These are phyloP conservation scores for Gossypium schwendimanii DNA, from an alignment of 441 rosid species.

Conservation along the genomic window DNA sequence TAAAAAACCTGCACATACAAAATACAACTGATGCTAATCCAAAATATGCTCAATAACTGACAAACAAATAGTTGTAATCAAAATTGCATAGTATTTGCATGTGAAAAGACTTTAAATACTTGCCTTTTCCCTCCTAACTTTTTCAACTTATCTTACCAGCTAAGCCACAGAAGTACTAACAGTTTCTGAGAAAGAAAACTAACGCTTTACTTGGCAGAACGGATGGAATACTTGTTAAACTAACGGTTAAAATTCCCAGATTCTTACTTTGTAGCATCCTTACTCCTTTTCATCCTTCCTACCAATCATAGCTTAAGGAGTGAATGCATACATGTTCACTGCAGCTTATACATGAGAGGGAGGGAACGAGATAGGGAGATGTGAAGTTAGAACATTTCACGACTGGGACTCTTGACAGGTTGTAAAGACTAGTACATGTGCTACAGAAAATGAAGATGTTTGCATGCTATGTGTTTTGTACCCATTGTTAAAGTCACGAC, in stretches of 20 bases:
- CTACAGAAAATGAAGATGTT: background rate
- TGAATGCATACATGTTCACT: background rate
- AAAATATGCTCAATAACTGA: background rate
- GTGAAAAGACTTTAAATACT: background rate
- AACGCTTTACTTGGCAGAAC: background rate
- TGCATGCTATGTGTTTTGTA: background rate
- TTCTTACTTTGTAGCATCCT: background rate
- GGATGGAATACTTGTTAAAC: background rate
- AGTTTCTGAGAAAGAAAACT: background rate
- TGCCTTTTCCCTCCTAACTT: background rate
- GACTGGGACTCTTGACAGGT: background rate
- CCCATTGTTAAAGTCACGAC: background rate
- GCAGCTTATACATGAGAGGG: background rate
- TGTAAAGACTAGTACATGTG: background rate
- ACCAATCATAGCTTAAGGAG: background rate
- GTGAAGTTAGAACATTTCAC: background rate
- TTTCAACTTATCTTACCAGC: background rate
- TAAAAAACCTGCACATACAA: slow-evolving; percentile 44
- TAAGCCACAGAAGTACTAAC: background rate
- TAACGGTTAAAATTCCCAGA: background rate
- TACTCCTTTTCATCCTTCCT: background rate
- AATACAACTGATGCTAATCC: slow-evolving; percentile 8
- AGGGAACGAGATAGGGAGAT: background rate
- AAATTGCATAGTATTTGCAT: slow-evolving; percentile 16
- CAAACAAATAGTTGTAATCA: background rate